Evolutionary conservation across 2,329 filamentous ascomycete species (phyloP), one percentile per base, ranked within the genome.

Genomic region (Aspergillus japonicus): DNA sequence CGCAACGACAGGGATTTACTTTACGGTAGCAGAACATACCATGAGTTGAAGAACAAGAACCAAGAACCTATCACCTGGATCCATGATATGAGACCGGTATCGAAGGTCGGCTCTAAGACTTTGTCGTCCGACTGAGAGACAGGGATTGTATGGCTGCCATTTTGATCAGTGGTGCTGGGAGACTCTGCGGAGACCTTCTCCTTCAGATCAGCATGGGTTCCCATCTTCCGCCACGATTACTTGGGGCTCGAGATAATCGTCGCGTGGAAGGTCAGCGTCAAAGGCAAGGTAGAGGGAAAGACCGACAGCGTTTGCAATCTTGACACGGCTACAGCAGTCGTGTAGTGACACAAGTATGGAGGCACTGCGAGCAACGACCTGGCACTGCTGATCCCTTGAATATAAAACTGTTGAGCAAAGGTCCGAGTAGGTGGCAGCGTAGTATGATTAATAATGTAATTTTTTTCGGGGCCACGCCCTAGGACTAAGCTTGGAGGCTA

Each of bases 41-140:
- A 82, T 65, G 78, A 80, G 62, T 81, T 81, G 62, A 82, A 80
- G 62, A 80, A 80, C 6, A 80, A 64, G 51, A 80, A 76, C 59
- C 78, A 81, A 1, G 79, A 76, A 1, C 77, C 78, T 10, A 78
- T 42, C 6, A 81, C 79, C 64, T 82, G 80, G 29, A 77, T 68
- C 80, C 80, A 82, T 54, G 78, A 72, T 16, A 62, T 61, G 14
- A 76, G 26, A 3, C 79, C 79, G 5, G 69, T 71, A 61, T 77
- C 74, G 39, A 68, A 76, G 1, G 57, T 68, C 4, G 64, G 64
- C 56, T 74, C 71, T 49, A 31, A 35, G 7, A 64, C 42, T 42
- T 68, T 63, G 52, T 70, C 67, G 29, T 66, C 67, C 5, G 51
- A 31, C 0, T 64, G 52, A 50, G 61, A 19, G 33, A 16, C 53